Percentiles rank a stretch among this genome's conserved stretches.
Evolutionary conservation across 352 stramenopile genomes (phyloP).

Genomic region (Globisporangium barbulae): DNA sequence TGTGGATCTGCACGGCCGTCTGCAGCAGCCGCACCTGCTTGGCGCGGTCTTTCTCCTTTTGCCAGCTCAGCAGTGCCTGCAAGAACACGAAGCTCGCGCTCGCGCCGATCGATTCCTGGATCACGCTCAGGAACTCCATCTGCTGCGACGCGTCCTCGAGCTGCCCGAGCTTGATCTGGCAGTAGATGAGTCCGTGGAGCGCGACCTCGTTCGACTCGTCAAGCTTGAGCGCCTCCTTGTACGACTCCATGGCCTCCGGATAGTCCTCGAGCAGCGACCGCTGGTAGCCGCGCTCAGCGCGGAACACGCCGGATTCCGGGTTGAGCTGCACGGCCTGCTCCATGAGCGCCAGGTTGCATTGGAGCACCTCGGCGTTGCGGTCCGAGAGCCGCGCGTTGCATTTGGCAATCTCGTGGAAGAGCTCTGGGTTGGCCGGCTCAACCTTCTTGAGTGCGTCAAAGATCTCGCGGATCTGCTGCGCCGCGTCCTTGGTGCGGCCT

Average conservation of each 20-base stretch:
- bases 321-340: constrained; percentile 65
- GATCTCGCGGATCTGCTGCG: constrained; percentile 54
- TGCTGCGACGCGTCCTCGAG: constrained; percentile 90
- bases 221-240: constrained; percentile 82
- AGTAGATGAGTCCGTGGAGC: constrained; percentile 91
- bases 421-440: constrained; percentile 64
- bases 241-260: constrained; percentile 76
- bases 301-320: constrained; percentile 56
- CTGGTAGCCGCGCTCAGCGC: constrained; percentile 79
- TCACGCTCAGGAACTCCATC: constrained; percentile 90
- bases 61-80: constrained; percentile 82
- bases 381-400: constrained; percentile 67
- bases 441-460: constrained; percentile 64
- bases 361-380: constrained; percentile 59
- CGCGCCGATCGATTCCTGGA: constrained; percentile 84
- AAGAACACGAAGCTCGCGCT: constrained; percentile 83
- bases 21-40: constrained; percentile 76
- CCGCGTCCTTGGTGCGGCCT: constrained; percentile 49
- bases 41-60: constrained; percentile 61
- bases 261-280: constrained; percentile 71
- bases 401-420: constrained; percentile 61
- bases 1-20: constrained; percentile 76
- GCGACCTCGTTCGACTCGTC: constrained; percentile 87
- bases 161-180: constrained; percentile 86
- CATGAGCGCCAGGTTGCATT: constrained; percentile 66